Base-by-base conservation (phyloP, 139 green algal species). In the Micromonas pusilla region DNA sequence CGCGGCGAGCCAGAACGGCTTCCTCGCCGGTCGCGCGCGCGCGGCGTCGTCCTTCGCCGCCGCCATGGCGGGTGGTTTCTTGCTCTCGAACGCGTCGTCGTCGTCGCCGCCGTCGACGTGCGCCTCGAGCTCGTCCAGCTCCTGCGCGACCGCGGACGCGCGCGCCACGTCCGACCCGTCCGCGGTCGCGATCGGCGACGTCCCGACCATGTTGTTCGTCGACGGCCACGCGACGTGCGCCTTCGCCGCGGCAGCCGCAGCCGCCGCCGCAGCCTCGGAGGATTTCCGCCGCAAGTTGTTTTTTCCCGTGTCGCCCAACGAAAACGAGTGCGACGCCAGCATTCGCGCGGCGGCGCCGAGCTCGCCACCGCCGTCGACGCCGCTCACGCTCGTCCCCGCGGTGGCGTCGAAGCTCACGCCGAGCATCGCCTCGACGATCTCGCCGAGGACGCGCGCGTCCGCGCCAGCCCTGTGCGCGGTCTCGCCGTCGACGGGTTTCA, bases 241-340 rank as follows among this genome's bases (percentile, higher is more conserved):
- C 23, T 70, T 70, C 6, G 1, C 32, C 3, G 66, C 2, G 2
- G 31, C 66, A 31, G 28, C 31, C 32, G 30, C 20, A 26, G 66
- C 25, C 32, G 31, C 34, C 31, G 66, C 45, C 31, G 13, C 37
- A 6, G 33, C 16, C 2, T 19, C 31, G 19, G 32, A 28, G 19
- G 52, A 53, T 23, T 52, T 6, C 2, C 66, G 21, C 33, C 37
- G 34, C 2, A 73, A 53, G 1, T 6, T 33, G 34, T 36, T 36
- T 31, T 33, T 36, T 2, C 32, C 66, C 2, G 66, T 28, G 37
- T 73, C 66, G 33, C 66, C 66, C 6, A 73, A n/a, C 32, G 66
- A 73, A 53, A 73, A 73, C 66, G 66, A 73, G 37, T 57, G 52
- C 31, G 31, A 33, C 19, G 45, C 33, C 33, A 73, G 30, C 32